A percentile compares a stretch with the other conserved stretches of the same genome.
phyloP scores from a whole-genome alignment of 164 flowering plant species.

The Buxus sempervirens region DNA sequence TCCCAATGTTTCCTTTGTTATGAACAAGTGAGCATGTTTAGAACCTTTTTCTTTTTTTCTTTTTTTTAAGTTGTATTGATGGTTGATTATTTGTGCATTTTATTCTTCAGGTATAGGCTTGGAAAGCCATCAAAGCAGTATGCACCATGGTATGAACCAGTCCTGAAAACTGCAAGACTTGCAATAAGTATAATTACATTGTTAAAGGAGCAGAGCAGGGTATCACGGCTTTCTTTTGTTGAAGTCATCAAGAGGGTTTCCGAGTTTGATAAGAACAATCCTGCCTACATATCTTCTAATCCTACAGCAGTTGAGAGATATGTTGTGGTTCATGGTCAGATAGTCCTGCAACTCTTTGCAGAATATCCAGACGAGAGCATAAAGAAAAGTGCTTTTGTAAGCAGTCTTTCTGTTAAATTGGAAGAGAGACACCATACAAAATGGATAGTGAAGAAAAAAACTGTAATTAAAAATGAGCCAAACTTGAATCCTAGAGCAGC shows the following conservation, averaged over 20 bases:
- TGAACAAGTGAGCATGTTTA: background rate
- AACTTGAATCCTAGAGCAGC: constrained; percentile 77
- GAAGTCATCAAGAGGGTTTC: constrained; percentile 64
- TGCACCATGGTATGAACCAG: constrained; percentile 83
- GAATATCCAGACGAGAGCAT: constrained; percentile 71
- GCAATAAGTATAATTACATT: constrained; percentile 63
- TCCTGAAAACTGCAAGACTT: constrained; percentile 66
- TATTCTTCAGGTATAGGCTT: constrained; percentile 74
- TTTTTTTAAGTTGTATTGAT: background rate
- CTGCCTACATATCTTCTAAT: constrained; percentile 60
- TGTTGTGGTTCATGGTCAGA: constrained; percentile 83
- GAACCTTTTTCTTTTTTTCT: background rate
- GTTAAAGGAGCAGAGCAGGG: constrained; percentile 67
- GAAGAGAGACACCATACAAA: constrained; percentile 78
- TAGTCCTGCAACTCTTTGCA: constrained; percentile 67
- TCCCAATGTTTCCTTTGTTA: background rate
- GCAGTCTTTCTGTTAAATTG: constrained; percentile 62
- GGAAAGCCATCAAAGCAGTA: constrained; percentile 95
- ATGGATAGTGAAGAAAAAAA: constrained; percentile 63
- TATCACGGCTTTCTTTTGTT: constrained; percentile 60
- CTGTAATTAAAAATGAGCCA: constrained; percentile 27
- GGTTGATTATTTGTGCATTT: background rate
- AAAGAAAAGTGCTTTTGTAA: constrained; percentile 56
- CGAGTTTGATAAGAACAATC: constrained; percentile 37
- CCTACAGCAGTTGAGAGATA: constrained; percentile 62